A percentile compares a stretch with the other conserved stretches of the same genome.
These are phyloP conservation scores for Nicotiana noctiflora DNA, from an alignment of 257 asterid genomes.

Conservation along the genomic window DNA sequence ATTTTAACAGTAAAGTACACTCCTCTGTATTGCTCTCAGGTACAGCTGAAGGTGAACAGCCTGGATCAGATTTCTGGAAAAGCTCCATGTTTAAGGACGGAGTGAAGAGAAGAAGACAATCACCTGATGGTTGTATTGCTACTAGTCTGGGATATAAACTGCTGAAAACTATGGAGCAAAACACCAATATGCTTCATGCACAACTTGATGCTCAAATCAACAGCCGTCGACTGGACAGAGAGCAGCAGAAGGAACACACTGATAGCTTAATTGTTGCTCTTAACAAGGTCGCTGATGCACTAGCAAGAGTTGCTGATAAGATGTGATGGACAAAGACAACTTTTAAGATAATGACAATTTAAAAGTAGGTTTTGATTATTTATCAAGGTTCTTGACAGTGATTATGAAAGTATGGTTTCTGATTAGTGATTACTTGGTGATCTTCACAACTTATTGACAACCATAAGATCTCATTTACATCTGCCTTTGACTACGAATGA, in stretches of 20 bases:
- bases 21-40: constrained; percentile 9
- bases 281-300: constrained; percentile 44
- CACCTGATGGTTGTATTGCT: constrained; percentile 26
- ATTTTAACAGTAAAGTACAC: not conserved
- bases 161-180: constrained; percentile 42
- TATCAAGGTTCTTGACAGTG: not conserved
- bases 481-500: not conserved
- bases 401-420: not conserved
- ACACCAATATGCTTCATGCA: constrained; percentile 30
- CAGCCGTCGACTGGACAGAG: constrained; percentile 30
- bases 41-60: constrained; percentile 30
- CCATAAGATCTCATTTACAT: not conserved
- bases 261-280: constrained; percentile 38
- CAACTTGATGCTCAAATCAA: constrained; percentile 44
- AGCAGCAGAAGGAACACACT: constrained; percentile 45
- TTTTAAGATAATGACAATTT: not conserved
- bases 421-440: not conserved
- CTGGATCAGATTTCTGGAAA: constrained; percentile 23
- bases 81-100: constrained; percentile 30
- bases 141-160: constrained; percentile 17
- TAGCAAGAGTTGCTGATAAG: constrained; percentile 48
- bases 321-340: constrained; percentile 13
- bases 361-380: not conserved
- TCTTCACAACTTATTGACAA: not conserved
- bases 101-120: constrained; percentile 35